Evolutionary conservation across 1,139 yeast species (phyloP).

Genomic region (Sugiyamaella neomexicana): DNA sequence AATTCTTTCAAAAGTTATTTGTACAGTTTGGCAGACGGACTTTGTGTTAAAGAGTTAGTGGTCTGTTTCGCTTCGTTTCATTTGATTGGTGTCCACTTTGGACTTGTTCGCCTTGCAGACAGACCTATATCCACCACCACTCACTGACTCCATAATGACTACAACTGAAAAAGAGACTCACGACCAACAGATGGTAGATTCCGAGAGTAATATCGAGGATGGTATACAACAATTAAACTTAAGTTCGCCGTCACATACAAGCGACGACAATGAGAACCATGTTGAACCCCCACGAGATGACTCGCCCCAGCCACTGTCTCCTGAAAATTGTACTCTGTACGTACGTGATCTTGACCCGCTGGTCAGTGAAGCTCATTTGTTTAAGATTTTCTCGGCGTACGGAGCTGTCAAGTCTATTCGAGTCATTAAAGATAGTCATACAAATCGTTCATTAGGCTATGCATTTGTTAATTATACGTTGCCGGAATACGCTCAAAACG

Average conservation of each 20-base stretch:
- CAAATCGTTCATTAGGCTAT: constrained; percentile 86
- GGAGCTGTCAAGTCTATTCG: constrained; percentile 87
- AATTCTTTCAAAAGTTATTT: neutral
- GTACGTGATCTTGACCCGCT: constrained; percentile 87
- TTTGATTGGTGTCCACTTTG: too few species aligned
- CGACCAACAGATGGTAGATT: neutral
- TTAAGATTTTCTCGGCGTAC: constrained; percentile 78
- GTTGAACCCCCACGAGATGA: too few species aligned
- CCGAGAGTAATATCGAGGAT: neutral
- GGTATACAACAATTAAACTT: neutral
- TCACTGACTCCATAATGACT: neutral
- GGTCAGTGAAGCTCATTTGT: constrained; percentile 79
- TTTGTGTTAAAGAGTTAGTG: too few species aligned
- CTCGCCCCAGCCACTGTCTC: constrained; percentile 7
- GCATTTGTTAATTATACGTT: constrained; percentile 88
- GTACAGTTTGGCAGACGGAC: too few species aligned
- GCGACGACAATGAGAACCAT: too few species aligned
- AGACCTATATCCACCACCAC: neutral
- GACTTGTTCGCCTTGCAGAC: too few species aligned
- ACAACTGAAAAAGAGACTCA: neutral
- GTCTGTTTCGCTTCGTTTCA: neutral
- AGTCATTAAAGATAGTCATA: constrained; percentile 86
- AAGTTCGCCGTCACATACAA: too few species aligned
- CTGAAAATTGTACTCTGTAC: constrained; percentile 55
- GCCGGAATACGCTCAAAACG: constrained; percentile 76